Evolutionary conservation across 1,284 basidiomycete genomes (phyloP), one percentile per base, ranked within the genome.

Genomic region (Sporisorium scitamineum): DNA sequence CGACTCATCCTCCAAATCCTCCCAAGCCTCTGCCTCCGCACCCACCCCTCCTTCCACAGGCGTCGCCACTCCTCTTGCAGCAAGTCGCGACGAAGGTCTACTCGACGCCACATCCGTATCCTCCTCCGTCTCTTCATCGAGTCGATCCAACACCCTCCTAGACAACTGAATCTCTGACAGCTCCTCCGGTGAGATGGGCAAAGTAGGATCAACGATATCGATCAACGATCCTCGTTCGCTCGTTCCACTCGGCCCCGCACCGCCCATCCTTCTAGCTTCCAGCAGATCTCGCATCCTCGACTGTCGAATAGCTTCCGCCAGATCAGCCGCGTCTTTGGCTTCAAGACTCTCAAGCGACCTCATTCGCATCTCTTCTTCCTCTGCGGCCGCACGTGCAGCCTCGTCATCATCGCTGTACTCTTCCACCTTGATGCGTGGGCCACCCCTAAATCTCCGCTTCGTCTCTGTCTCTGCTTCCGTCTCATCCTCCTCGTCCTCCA

Each of bases 111-210:
- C 68, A 24, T 82, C 80, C 10, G 80, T 82, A 42, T 82, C 80
- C 37, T 82, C 80, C 53, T 82, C 80, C 13, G 80, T 82, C 65
- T 82, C 80, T 48, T 82, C 80, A 44, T 82, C 80, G 20, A 82
- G 57, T 48, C 80, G 51, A 22, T 78, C 79, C 37, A 82, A 52
- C 18, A 81, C 78, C 22, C 80, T 61, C 29, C 77, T 68, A 41
- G 73, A 68, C 51, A 73, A 39, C 54, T 70, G 58, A 11, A 77
- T 63, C 45, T 76, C 73, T 13, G 55, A 52, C 47, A 66, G 31
- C 56, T 67, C 65, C 26, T 71, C 66, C 16, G 60, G 60, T 34
- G 59, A 61, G 26, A 75, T 65, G 5, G 67, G 71, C 24, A 54
- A 42, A 9, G 66, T 69, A 2, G 79, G 74, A 56, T 70, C 64